Conservation (phyloP, 2,329 filamentous ascomycete species). For the Bipolaris cookei region DNA sequence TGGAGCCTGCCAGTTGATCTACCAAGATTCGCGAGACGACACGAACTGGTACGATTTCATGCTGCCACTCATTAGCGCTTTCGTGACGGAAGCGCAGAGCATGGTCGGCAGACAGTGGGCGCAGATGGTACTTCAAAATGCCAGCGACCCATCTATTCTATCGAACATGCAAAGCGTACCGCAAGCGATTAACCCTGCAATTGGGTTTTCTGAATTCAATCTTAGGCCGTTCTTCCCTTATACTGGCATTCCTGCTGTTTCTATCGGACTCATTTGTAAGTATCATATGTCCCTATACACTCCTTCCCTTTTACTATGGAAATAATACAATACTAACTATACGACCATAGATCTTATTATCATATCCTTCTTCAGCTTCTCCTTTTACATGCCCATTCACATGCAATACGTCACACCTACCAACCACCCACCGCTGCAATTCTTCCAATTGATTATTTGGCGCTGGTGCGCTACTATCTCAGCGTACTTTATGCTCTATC, state of each 20-base stretch:
- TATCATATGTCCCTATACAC: neutral
- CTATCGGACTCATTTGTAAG: constrained; percentile 65
- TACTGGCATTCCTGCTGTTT: constrained; percentile 63
- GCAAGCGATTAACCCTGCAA: constrained; percentile 62
- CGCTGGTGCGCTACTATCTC: constrained; percentile 62
- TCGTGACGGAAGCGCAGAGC: constrained; percentile 56
- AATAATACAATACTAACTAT: neutral
- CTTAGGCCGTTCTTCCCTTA: constrained; percentile 65
- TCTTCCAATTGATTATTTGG: constrained; percentile 65
- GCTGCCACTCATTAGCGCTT: constrained; percentile 56
- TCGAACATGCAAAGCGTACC: constrained; percentile 56
- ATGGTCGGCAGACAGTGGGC: constrained; percentile 59
- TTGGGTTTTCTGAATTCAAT: constrained; percentile 63
- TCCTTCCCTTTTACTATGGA: neutral
- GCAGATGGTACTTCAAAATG: constrained; percentile 51
- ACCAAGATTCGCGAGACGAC: constrained; percentile 63
- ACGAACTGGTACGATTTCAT: constrained; percentile 62
- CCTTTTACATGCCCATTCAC: constrained; percentile 69
- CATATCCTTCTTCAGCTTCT: constrained; percentile 69
- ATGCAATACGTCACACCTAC: constrained; percentile 63
- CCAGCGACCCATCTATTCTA: constrained; percentile 48
- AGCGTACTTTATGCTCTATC: constrained; percentile 67
- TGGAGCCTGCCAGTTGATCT: constrained; percentile 64
- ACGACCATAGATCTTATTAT: constrained; percentile 62
- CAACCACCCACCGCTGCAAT: constrained; percentile 64